phyloP scores from a whole-genome alignment of 495 filamentous ascomycete species.

The Aspergillus funiculosus region DNA sequence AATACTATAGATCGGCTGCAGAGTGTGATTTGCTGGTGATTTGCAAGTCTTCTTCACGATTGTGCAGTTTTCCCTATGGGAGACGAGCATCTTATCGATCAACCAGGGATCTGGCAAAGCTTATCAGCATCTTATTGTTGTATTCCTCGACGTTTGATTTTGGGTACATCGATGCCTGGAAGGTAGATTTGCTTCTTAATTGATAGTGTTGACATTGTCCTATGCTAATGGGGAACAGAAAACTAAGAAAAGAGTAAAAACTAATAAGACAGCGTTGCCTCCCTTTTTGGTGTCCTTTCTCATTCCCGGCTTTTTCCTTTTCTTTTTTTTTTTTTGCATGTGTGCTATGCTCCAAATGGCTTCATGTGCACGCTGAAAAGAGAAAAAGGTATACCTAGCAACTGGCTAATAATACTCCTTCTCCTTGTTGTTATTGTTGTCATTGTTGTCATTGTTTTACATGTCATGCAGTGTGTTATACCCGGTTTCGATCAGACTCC shows the following conservation, averaged over 20 bases:
- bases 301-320: not conserved
- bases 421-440: not conserved
- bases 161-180: no score
- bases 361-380: not conserved
- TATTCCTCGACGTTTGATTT: not conserved
- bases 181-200: not conserved
- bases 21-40: slow-evolving; percentile 8
- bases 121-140: slow-evolving; percentile 1
- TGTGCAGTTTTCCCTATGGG: not conserved
- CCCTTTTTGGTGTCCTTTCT: not conserved
- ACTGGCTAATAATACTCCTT: not conserved
- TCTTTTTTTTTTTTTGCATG: not conserved
- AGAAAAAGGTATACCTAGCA: not conserved
- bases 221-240: not conserved
- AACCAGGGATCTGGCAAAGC: not conserved
- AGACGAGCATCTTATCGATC: slow-evolving; percentile 1
- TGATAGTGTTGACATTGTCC: not conserved
- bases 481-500: slow-evolving; percentile 70
- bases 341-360: not conserved
- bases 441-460: slow-evolving; percentile 15
- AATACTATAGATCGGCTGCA: no score
- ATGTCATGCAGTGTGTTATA: slow-evolving; percentile 64
- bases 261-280: not conserved
- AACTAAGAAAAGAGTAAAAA: not conserved
- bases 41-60: not conserved